phyloP scores from a whole-genome alignment of 1,284 basidiomycete genomes.

The Cutaneotrichosporon sp. region DNA sequence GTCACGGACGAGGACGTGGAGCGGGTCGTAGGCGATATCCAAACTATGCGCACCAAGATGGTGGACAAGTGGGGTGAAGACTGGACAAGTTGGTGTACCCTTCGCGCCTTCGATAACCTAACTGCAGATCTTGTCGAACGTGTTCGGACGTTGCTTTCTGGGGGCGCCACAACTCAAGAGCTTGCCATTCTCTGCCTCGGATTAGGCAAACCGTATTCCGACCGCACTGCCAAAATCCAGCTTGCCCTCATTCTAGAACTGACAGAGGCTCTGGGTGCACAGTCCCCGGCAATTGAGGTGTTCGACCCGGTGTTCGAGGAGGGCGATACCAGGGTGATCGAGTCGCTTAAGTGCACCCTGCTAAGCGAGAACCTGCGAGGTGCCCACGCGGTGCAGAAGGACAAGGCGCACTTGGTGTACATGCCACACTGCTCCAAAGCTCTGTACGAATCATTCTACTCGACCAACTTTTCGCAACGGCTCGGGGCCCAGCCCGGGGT shows the following conservation, averaged over 20 bases:
- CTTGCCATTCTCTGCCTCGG: conserved; percentile 36
- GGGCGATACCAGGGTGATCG: conserved; percentile 26
- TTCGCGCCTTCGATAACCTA: neutral
- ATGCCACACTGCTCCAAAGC: conserved; percentile 41
- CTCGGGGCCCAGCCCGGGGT: conserved; percentile 15
- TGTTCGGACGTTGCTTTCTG: neutral
- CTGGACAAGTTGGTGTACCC: conserved; percentile 27
- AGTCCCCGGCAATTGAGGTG: conserved; percentile 17
- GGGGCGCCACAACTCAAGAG: neutral
- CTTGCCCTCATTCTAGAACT: conserved; percentile 30
- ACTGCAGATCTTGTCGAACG: conserved; percentile 6
- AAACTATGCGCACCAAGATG: conserved; percentile 36
- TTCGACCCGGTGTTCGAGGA: conserved; percentile 42
- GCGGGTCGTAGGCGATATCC: conserved; percentile 18
- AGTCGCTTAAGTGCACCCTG: conserved; percentile 16
- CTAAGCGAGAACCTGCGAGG: conserved; percentile 35
- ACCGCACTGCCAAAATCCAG: conserved; percentile 44
- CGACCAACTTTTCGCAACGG: conserved; percentile 25
- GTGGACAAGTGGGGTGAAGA: conserved; percentile 33
- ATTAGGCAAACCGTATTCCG: conserved; percentile 32
- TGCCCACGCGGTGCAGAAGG: conserved; percentile 17
- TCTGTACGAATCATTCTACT: conserved; percentile 37
- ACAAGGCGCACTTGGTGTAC: conserved; percentile 31
- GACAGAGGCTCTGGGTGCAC: conserved; percentile 9
- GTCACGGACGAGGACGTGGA: conserved; percentile 17